Evolutionary conservation across 1,284 basidiomycete species (phyloP), one percentile per base, ranked within the genome.

Genomic region (Boletus hoseneyae): DNA sequence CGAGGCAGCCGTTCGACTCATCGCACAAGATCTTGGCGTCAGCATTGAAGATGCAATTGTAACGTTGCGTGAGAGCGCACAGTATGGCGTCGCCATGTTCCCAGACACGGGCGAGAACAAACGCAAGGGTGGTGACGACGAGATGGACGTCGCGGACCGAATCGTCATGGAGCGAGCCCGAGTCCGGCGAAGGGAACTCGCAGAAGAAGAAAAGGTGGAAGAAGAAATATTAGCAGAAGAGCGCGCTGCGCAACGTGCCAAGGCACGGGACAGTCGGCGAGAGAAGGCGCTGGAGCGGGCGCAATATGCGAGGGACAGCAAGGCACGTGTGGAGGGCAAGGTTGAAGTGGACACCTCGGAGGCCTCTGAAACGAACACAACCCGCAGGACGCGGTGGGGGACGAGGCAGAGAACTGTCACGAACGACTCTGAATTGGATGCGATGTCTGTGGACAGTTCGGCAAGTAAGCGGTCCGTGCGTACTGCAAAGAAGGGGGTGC

Each of bases 31-130:
- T 62, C 76, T 78, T 59, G 50, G 64, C 2, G 67, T 82, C 13
- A 60, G 68, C 30, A 65, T 51, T 59, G 68, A 71, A 3, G 70
- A 77, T 16, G 84, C 83, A 0, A 60, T 87, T 12, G 61, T 68
- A 18, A 80, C 83, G n/a, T 66, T 91, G 36, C 74, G 82, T 19
- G 85, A 87, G 41, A 90, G 87, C 56, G 79, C 83, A 2, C 75
- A 77, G 36, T 91, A 89, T 56, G 89, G 88, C 3, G 82, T 85
- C 5, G 78, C 83, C 2, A 90, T 90, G 86, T 91, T 90, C 61
- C 88, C 80, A 0, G 76, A 78, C 47, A 60, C 79, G 2, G 75
- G 76, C 23, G 79, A 80, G 37, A 70, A 66, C 52, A 74, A 70
- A 15, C 71, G 64, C 8, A 71, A 61, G n/a, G 70, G 62, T 0